Conservation (phyloP, 2,329 filamentous ascomycete species). For the Dactylella cylindrospora region DNA sequence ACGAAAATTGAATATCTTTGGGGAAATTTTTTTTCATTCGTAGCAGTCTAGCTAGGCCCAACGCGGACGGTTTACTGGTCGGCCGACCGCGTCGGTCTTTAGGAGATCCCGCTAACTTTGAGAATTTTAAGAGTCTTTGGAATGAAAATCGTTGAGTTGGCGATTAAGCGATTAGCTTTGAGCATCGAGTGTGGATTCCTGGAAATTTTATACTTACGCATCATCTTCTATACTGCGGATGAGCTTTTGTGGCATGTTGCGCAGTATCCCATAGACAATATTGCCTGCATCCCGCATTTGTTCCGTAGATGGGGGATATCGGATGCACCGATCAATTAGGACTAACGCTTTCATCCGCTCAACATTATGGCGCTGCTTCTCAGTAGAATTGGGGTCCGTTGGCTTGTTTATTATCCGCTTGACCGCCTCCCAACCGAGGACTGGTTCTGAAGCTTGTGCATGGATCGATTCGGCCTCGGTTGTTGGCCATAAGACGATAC, state of each 20-base stretch:
- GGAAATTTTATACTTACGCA: conserved; percentile 2
- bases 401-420: conserved; percentile 8
- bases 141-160: neutral
- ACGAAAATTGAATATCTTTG: conserved; percentile 17
- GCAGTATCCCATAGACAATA: conserved; percentile 5
- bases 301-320: conserved; percentile 7
- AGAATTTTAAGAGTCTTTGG: neutral
- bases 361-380: conserved; percentile 1
- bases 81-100: neutral
- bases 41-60: conserved; percentile 6
- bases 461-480: conserved; percentile 18
- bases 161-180: neutral
- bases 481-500: conserved; percentile 39
- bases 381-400: neutral
- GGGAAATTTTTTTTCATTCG: conserved; percentile 21
- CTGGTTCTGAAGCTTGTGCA: conserved; percentile 14
- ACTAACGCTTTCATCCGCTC: conserved; percentile 7
- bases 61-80: neutral
- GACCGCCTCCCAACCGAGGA: conserved; percentile 15
- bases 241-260: conserved; percentile 3
- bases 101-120: neutral
- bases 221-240: neutral
- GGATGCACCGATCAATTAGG: conserved; percentile 25
- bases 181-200: neutral
- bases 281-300: conserved; percentile 19